Base-by-base conservation (phyloP, 768 basidiomycete genomes). In the Boletus barrowsii region DNA sequence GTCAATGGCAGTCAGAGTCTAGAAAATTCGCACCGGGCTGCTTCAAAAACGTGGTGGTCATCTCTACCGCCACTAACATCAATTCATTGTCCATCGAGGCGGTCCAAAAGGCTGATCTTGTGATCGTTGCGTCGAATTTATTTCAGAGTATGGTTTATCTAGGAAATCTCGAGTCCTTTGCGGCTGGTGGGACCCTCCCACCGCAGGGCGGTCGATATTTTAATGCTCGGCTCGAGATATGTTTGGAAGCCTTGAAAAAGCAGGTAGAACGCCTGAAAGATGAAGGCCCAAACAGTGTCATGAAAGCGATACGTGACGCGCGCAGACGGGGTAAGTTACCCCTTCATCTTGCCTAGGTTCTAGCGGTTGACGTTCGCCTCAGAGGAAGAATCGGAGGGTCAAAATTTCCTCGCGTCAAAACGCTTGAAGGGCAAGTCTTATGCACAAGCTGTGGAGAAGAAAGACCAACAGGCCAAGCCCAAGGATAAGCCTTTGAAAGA, bases 1-100 rank as follows among this genome's bases (percentile, higher is more conserved):
- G 86, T 42, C 95, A 98, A 67, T 98, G 95, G 95, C 81, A 80
- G 17, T 86, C 86, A 7, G 95, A 98, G 69, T 83, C 88, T 47
- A 71, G 75, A 61, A 94, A 96, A 70, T 98, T 98, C 69, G 78
- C 81, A 7, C 75, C 76, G 2, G 67, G 63, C 5, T 68, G 71
- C 39, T 71, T 72, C 62, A 73, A 73, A 40, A 77, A 76, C 9
- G 81, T 87, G 17, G 75, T 88, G 42, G 78, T 83, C 8, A 79
- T 96, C 55, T 79, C 83, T 5, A 86, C 83, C 0, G 84, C 87
- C 30, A 65, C 81, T 5, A 84, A 88, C 55, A 72, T 96, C 54
- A 93, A 94, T 65, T 69, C 75, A 4, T 73, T 83, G 29, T 89
- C 84, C 29, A 82, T 97, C 57, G 79, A 89, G 59, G 79, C 86